Conservation (phyloP, 2,329 filamentous ascomycete genomes). For the Thelonectria blattea region DNA sequence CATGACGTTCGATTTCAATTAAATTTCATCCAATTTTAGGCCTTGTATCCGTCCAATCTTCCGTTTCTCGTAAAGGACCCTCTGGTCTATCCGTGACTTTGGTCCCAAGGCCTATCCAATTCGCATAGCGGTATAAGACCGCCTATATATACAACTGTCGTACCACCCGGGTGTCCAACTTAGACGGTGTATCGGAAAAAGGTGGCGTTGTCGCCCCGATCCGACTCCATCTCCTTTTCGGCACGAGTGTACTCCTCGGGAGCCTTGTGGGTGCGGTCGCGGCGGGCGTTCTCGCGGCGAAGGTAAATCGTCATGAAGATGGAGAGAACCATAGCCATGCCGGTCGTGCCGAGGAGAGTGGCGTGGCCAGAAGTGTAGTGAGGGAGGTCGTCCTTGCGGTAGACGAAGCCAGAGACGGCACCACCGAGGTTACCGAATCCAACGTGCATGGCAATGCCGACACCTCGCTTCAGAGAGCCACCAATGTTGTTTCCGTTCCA, state of each 20-base stretch:
- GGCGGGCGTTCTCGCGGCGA: constrained; percentile 60
- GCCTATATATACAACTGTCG: constrained; percentile 32
- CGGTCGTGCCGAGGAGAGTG: constrained; percentile 61
- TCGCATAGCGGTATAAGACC: constrained; percentile 17
- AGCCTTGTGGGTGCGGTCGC: constrained; percentile 55
- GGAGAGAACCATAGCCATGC: constrained; percentile 57
- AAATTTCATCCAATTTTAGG: constrained; percentile 18
- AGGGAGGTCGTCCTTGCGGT: constrained; percentile 52
- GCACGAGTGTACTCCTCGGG: constrained; percentile 58
- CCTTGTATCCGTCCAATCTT: constrained; percentile 21
- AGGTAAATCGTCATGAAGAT: constrained; percentile 64
- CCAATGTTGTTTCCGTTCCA: constrained; percentile 67
- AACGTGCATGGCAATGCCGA: constrained; percentile 62
- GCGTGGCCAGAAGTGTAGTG: constrained; percentile 65
- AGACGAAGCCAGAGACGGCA: constrained; percentile 44
- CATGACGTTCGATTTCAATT: constrained; percentile 25
- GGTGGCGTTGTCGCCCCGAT: constrained; percentile 62
- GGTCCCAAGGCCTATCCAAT: constrained; percentile 4
- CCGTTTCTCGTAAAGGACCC: constrained; percentile 16
- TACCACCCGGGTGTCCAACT: constrained; percentile 27
- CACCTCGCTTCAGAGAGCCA: constrained; percentile 59
- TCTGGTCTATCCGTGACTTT: constrained; percentile 3
- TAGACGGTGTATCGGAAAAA: constrained; percentile 62
- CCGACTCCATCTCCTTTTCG: constrained; percentile 58
- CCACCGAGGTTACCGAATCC: constrained; percentile 50